phyloP scores from a whole-genome alignment of 768 basidiomycete species.

The Leccinum subtestaceum region DNA sequence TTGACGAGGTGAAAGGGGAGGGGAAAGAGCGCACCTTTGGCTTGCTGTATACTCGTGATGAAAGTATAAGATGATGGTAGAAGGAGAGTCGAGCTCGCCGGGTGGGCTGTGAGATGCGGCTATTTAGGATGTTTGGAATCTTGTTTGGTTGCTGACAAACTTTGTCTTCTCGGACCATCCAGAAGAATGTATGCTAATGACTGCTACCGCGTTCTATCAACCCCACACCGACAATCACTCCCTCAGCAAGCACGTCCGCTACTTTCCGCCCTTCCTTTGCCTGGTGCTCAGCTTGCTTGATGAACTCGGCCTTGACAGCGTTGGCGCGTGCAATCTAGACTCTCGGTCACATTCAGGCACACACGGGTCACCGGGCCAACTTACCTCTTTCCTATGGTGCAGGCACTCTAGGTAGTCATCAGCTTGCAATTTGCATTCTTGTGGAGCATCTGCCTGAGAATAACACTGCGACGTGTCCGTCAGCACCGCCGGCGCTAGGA shows the following conservation, averaged over 20 bases:
- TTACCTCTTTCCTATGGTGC: slow-evolving; percentile 85
- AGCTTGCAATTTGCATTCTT: slow-evolving; percentile 64
- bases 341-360: neutral
- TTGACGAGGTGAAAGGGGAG: neutral
- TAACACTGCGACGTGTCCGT: slow-evolving; percentile 62
- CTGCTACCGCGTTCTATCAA: slow-evolving; percentile 54
- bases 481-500: slow-evolving; percentile 1
- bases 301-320: slow-evolving; percentile 66
- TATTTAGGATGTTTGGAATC: slow-evolving; percentile 38
- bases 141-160: slow-evolving; percentile 39
- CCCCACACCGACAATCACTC: slow-evolving; percentile 72
- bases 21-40: slow-evolving; percentile 9
- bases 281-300: slow-evolving; percentile 61
- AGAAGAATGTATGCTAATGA: neutral
- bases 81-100: slow-evolving; percentile 20
- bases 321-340: slow-evolving; percentile 62
- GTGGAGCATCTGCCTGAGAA: slow-evolving; percentile 70
- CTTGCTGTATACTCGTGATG: neutral
- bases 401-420: slow-evolving; percentile 93
- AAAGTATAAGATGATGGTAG: slow-evolving; percentile 24
- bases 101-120: slow-evolving; percentile 15
- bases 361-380: slow-evolving; percentile 12
- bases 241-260: slow-evolving; percentile 69
- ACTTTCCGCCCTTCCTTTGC: slow-evolving; percentile 69
- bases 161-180: slow-evolving; percentile 11